Base-by-base conservation (phyloP, 2,329 filamentous ascomycete genomes). In the Byssoonygena ceratinophila region DNA sequence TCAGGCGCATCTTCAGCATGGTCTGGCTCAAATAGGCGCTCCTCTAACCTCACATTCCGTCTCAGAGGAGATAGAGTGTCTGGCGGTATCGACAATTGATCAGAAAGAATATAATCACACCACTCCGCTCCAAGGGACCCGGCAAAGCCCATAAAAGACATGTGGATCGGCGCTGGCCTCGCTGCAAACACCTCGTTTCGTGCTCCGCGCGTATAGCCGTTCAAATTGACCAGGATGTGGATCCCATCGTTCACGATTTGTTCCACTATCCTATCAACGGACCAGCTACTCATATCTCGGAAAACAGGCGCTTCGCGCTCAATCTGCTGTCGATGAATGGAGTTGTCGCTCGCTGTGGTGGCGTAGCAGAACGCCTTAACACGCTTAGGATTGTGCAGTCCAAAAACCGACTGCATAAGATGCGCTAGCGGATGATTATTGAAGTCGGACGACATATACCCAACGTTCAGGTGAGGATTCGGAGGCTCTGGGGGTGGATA, bases 61-160 rank as follows among this genome's bases (percentile, higher is more conserved):
- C 88, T 80, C 71, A 82, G 85, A 1, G 88, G 88, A 11, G 89
- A 81, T 25, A 97, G 74, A 0, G 91, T 96, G 23, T 82, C 80
- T 0, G 77, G 78, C 0, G 92, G 92, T 50, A 98, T 84, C 0
- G 92, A 89, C 1, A 85, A 91, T 47, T 85, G 76, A 63, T 98
- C 92, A 2, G 92, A 90, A 23, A 97, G 78, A 14, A 98, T 82
- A 63, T 98, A 98, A 66, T 98, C 92, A 61, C 92, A 98, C 92
- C 92, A 98, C 65, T 98, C 92, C 2, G 92, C 92, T 4, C 92
- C 92, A 0, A 98, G 74, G 0, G 91, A 96, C 8, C 92, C 92
- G 0, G 92, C 92, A 65, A 98, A 98, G 0, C 92, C 92, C 92
- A 98, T 98, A 63, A 98, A 98, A 0, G 92, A 95, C 92, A 98